Percentiles rank a stretch among this genome's conserved stretches.
Conservation (phyloP, 345 rosid genomes). For the Eucalyptus caleyi region DNA sequence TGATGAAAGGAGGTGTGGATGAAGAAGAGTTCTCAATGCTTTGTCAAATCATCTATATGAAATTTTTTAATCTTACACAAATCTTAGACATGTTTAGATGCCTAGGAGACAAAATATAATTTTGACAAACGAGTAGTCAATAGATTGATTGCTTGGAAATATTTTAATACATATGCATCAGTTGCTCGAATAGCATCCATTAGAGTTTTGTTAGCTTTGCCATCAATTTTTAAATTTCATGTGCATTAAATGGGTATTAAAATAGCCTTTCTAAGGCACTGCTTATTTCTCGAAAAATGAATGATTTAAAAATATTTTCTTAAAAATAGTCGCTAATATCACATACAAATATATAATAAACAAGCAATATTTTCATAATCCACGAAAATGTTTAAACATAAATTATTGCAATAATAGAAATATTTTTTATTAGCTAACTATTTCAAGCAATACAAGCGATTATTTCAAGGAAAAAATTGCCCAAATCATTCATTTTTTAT, state of each 20-base stretch:
- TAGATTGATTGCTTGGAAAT: neutral
- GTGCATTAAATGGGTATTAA: neutral
- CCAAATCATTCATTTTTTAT: neutral
- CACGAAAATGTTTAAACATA: neutral
- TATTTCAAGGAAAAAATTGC: neutral
- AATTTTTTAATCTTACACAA: neutral
- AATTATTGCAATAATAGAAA: neutral
- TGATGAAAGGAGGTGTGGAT: neutral
- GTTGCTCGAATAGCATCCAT: neutral
- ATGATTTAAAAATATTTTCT: neutral
- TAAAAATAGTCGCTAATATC: neutral
- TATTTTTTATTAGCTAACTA: neutral
- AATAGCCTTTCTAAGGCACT: neutral
- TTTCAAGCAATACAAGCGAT: neutral
- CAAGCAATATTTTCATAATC: neutral
- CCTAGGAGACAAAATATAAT: neutral
- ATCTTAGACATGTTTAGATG: neutral
- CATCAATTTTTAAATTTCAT: neutral
- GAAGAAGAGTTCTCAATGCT: neutral
- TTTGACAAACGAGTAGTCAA: rapidly evolving
- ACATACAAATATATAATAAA: neutral
- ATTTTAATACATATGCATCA: neutral
- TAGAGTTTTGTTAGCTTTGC: neutral
- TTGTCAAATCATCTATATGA: neutral
- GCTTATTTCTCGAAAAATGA: rapidly evolving